Percentiles rank a stretch among this genome's conserved stretches.
phyloP scores from a whole-genome alignment of 768 basidiomycete species.

The Amanita exitialis region DNA sequence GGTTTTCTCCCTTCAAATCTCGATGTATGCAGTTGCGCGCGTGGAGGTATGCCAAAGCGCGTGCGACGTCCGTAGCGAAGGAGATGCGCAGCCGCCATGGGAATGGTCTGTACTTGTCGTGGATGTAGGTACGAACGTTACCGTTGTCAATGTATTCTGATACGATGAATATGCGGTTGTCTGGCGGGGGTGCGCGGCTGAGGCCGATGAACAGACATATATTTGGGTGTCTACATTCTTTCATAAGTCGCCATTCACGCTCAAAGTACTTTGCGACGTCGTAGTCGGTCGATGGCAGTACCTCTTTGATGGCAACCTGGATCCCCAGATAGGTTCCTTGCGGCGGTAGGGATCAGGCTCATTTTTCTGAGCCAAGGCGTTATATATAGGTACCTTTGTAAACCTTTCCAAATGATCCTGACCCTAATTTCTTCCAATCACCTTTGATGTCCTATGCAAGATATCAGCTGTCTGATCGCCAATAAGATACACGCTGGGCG shows the following conservation, averaged over 20 bases:
- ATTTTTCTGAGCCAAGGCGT: background rate
- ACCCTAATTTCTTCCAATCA: constrained; percentile 81
- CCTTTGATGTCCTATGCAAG: constrained; percentile 68
- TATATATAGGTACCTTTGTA: constrained; percentile 55
- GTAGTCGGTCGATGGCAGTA: constrained; percentile 83
- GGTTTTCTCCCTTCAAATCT: constrained; percentile 95
- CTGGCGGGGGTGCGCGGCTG: constrained; percentile 66
- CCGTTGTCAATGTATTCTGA: constrained; percentile 93
- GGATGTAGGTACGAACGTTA: constrained; percentile 86
- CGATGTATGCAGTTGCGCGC: constrained; percentile 84
- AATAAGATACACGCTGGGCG: background rate
- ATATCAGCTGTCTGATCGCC: background rate
- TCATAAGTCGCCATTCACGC: constrained; percentile 97
- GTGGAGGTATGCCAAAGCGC: constrained; percentile 95
- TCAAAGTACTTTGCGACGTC: constrained; percentile 97
- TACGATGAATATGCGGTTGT: constrained; percentile 86
- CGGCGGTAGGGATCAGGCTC: background rate
- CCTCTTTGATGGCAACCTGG: constrained; percentile 95
- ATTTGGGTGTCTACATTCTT: constrained; percentile 87
- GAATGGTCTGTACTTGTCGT: constrained; percentile 72
- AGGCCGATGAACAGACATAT: constrained; percentile 91
- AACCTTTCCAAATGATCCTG: constrained; percentile 91
- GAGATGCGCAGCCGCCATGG: constrained; percentile 92
- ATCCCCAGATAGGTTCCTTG: constrained; percentile 87
- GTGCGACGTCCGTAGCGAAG: constrained; percentile 90